Evolutionary conservation across 805 yeast species (phyloP), one percentile per base, ranked within the genome.

Genomic region (Ogataea haglerorum): DNA sequence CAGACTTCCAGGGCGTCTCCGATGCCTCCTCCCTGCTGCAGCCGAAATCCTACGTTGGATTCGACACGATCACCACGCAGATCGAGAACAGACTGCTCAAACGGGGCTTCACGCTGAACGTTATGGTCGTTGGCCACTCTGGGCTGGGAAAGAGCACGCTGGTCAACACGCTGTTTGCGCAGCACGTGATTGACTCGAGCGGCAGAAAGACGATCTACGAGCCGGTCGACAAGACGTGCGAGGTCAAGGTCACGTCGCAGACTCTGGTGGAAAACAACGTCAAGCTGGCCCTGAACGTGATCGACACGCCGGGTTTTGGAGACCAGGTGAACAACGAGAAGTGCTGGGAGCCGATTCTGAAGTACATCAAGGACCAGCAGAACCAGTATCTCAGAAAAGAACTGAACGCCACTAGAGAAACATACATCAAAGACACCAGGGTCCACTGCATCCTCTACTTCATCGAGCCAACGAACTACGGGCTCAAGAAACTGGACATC

Each of bases 261-360:
- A 72, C 75, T 13, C 72, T 93, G 49, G 65, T 79, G 42, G 99
- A 93, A 66, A 89, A 88, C 62, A 85, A 85, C 50, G 98, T 93
- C 42, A 80, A 82, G 47, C 77, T 93, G 61, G 83, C 83, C 56
- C 69, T 93, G 49, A 90, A 88, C 55, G 80, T 93, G 41, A 86
- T 93, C 59, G 99, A 93, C 62, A 93, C 99, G 3, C 98, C 98
- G 15, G 98, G 98, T 12, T 93, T 88, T 70, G 98, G 96, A 28
- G 99, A 93, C 71, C 96, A 86, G 67, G 85, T 93, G 52, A 86
- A 89, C 69, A 90, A 90, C 65, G 95, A 86, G 56, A 85, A 84
- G 65, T 89, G 95, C 66, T 91, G 97, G 96, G 98, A 90, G 55
- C 96, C 96, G 38, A 81, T 90, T 48, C 82, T 90, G 50, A 88